Conservation (phyloP, 352 stramenopile species). For the Globisporangium takayamanum region DNA sequence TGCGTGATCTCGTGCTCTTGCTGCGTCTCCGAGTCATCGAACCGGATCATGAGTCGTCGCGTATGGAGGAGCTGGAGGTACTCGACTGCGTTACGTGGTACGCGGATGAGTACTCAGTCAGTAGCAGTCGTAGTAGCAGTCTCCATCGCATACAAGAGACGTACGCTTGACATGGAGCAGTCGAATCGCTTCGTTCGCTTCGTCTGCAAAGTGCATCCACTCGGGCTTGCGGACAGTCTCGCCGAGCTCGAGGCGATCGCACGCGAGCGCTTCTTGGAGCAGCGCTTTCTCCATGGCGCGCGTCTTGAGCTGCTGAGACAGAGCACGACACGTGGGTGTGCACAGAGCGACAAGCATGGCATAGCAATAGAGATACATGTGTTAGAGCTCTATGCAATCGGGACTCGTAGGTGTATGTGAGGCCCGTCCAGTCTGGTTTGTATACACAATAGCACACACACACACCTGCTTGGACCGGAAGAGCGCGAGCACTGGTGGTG, state of each 20-base stretch:
- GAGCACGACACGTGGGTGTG: conserved; percentile 1
- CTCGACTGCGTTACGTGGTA: conserved; percentile 35
- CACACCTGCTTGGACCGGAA: conserved; percentile 52
- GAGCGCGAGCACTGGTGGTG: conserved; percentile 33
- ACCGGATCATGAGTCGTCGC: conserved; percentile 74
- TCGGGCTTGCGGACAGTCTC: conserved; percentile 34
- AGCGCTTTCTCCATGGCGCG: conserved; percentile 57
- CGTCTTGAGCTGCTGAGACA: conserved; percentile 30
- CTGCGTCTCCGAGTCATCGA: conserved; percentile 55
- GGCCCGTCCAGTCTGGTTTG: not conserved
- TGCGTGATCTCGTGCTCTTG: conserved; percentile 70
- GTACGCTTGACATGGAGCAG: conserved; percentile 66
- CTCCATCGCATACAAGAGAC: not conserved
- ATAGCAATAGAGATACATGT: not conserved
- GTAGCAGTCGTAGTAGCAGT: not conserved
- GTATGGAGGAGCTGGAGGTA: conserved; percentile 79
- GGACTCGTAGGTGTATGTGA: too few relatives aligned
- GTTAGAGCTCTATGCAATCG: not conserved
- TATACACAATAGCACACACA: not conserved
- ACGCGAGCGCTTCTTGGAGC: conserved; percentile 50
- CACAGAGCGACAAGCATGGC: not conserved
- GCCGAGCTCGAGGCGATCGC: conserved; percentile 19
- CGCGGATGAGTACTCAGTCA: not conserved
- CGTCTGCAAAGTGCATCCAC: conserved; percentile 57
- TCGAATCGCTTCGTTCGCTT: conserved; percentile 57